A percentile compares a stretch with the other conserved stretches of the same genome.
phyloP scores from a whole-genome alignment of 2,329 filamentous ascomycete species.

The Microascus cirrosus region DNA sequence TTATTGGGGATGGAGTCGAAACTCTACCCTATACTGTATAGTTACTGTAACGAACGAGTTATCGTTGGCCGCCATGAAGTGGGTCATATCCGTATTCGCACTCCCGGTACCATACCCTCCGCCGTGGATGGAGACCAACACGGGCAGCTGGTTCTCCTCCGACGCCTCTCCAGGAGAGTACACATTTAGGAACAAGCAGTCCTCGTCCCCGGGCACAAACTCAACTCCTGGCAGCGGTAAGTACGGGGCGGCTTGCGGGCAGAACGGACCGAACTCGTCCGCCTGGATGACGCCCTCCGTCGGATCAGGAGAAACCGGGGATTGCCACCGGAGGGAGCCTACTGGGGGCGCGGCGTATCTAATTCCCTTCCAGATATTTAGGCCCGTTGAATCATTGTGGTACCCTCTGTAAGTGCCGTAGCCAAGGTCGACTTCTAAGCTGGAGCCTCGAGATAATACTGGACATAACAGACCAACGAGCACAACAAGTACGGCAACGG shows the following conservation, averaged over 20 bases:
- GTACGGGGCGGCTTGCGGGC: conserved; percentile 16
- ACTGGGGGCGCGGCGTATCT: conserved; percentile 30
- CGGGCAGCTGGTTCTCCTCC: conserved; percentile 18
- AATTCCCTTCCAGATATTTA: conserved; percentile 36
- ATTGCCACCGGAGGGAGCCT: conserved; percentile 28
- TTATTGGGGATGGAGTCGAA: conserved; percentile 11
- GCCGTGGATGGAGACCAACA: conserved; percentile 33
- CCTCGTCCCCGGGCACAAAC: conserved; percentile 20
- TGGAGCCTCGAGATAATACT: not conserved
- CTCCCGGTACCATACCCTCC: conserved; percentile 8
- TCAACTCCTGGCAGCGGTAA: conserved; percentile 4
- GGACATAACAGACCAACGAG: too few species aligned
- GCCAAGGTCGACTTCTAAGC: conserved; percentile 25
- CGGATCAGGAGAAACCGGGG: not conserved
- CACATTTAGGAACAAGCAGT: conserved; percentile 34
- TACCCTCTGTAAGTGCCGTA: conserved; percentile 33
- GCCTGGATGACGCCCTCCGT: conserved; percentile 10
- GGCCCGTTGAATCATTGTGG: conserved; percentile 20
- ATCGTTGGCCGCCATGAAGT: conserved; percentile 14
- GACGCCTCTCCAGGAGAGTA: conserved; percentile 26
- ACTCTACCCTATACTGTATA: conserved; percentile 25
- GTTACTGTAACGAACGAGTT: conserved; percentile 24
- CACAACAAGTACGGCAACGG: too few species aligned
- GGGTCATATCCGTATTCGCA: conserved; percentile 9
- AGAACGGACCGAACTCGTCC: conserved; percentile 15